phyloP scores from a whole-genome alignment of 805 yeast genomes.

The Starmerella bombicola region DNA sequence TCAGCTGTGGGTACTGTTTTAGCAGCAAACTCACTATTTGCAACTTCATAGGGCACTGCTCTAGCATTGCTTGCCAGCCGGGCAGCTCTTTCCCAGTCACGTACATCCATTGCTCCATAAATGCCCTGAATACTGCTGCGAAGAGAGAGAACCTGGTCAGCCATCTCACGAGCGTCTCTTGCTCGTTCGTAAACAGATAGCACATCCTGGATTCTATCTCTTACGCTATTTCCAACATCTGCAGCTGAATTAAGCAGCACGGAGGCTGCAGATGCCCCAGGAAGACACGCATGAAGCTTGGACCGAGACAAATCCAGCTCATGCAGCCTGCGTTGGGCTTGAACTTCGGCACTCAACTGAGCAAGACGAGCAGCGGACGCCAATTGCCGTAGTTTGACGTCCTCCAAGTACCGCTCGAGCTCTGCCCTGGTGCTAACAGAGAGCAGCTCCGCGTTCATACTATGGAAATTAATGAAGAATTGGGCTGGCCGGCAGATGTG shows the following conservation, averaged over 20 bases:
- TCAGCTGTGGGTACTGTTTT: constrained; percentile 77
- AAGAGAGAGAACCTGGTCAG: constrained; percentile 50
- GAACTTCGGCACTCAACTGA: constrained; percentile 3
- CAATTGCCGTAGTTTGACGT: constrained; percentile 6
- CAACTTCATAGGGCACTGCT: constrained; percentile 39
- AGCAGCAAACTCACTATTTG: constrained; percentile 59
- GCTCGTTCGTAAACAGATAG: constrained; percentile 34
- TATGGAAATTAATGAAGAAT: too few species aligned
- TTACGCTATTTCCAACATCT: constrained; percentile 6
- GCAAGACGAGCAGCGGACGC: constrained; percentile 8
- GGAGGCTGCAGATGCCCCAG: constrained; percentile 12
- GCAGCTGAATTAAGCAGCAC: constrained; percentile 14
- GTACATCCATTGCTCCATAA: constrained; percentile 51
- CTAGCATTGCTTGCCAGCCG: constrained; percentile 45
- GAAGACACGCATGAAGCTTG: constrained; percentile 8
- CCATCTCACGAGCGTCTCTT: constrained; percentile 48
- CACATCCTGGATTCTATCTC: constrained; percentile 9
- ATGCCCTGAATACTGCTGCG: constrained; percentile 55
- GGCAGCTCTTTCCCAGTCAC: constrained; percentile 72
- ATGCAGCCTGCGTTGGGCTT: constrained; percentile 3
- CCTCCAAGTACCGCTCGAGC: constrained; percentile 18
- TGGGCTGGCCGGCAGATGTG: too few species aligned
- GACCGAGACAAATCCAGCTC: constrained; percentile 12
- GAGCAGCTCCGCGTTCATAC: constrained; percentile 1
- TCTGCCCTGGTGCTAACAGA: constrained; percentile 18